Conservation (phyloP, 75 land plant species). For the Cunninghamia lanceolata region DNA sequence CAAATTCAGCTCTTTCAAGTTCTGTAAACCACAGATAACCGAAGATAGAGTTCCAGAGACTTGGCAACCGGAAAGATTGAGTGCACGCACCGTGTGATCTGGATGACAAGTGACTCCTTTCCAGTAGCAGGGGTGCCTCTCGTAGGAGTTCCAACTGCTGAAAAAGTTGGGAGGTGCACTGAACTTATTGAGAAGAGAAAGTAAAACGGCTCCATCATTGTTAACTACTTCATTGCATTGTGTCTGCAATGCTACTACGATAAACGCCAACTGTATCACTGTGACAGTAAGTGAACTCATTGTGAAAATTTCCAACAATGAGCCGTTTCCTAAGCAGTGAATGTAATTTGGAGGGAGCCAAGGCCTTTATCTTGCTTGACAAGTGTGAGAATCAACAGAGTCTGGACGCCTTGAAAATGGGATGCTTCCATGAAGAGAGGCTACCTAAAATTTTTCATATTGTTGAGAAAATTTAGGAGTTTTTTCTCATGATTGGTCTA, state of each 20-base stretch:
- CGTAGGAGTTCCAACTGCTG: slow-evolving; percentile 3
- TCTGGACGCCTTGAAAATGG: no score
- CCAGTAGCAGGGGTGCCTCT: slow-evolving; percentile 7
- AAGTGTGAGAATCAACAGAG: no score
- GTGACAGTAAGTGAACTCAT: neutral
- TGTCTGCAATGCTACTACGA: neutral
- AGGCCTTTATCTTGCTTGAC: no score
- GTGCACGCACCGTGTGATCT: neutral
- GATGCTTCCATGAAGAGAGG: no score
- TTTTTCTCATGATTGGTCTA: no score
- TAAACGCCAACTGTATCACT: no score
- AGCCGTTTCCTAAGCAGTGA: no score
- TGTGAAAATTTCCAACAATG: no score
- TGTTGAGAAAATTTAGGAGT: no score
- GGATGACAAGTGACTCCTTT: neutral
- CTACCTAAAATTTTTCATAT: no score
- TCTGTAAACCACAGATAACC: slow-evolving; percentile 15
- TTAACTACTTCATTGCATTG: neutral
- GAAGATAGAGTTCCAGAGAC: slow-evolving; percentile 19
- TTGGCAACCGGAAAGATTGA: slow-evolving; percentile 17
- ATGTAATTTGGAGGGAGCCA: no score
- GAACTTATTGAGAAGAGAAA: neutral
- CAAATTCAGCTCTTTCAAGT: slow-evolving; percentile 15
- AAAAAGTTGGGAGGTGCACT: neutral
- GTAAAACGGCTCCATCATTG: slow-evolving; percentile 1